Percentiles rank a stretch among this genome's conserved stretches.
These are phyloP conservation scores for Lipomyces oligophaga DNA, from an alignment of 805 yeast genomes.

Conservation along the genomic window DNA sequence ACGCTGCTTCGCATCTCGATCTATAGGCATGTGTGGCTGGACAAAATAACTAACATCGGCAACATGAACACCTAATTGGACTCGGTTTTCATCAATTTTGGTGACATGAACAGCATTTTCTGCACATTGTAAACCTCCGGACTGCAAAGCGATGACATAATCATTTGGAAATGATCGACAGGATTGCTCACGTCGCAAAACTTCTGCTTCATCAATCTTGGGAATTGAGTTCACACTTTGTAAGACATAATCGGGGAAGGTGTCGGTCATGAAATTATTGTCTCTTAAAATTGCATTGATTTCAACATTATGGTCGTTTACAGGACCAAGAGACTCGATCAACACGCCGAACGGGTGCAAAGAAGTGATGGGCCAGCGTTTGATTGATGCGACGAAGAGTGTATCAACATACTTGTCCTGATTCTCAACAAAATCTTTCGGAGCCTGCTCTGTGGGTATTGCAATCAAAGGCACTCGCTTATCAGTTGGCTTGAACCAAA, in stretches of 20 bases:
- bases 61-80: conserved; percentile 82
- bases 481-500: conserved; percentile 98
- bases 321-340: conserved; percentile 77
- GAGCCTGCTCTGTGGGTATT: conserved; percentile 97
- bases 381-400: conserved; percentile 88
- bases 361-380: conserved; percentile 99
- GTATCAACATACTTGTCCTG: conserved; percentile 78
- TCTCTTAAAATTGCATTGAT: conserved; percentile 84
- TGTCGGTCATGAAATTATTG: conserved; percentile 43
- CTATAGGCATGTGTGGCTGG: conserved; percentile 70
- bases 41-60: conserved; percentile 73
- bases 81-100: conserved; percentile 52
- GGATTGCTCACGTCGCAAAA: no score
- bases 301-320: conserved; percentile 73
- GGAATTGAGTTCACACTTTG: conserved; percentile 10
- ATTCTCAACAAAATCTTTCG: conserved; percentile 88
- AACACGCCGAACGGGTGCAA: conserved; percentile 96
- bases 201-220: conserved; percentile 21
- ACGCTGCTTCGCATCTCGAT: conserved; percentile 85
- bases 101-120: conserved; percentile 85
- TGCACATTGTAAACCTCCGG: conserved; percentile 49
- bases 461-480: conserved; percentile 97
- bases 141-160: conserved; percentile 58
- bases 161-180: conserved; percentile 55
- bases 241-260: conserved; percentile 42